phyloP scores from a whole-genome alignment of 257 asterid genomes.

The Lantana camara region DNA sequence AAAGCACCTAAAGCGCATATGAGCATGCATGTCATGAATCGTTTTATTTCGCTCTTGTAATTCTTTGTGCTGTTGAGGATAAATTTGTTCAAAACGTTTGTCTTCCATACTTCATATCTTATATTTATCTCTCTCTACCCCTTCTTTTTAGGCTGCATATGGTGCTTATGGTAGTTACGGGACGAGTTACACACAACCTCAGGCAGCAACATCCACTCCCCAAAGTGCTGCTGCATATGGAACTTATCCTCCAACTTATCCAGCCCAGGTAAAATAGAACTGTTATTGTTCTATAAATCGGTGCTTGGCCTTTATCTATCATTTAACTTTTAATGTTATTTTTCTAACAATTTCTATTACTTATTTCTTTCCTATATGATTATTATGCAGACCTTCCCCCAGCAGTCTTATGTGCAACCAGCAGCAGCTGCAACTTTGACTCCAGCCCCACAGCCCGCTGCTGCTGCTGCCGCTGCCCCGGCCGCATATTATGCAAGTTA shows the following conservation, averaged over 20 bases:
- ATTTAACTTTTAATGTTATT: too few relatives aligned
- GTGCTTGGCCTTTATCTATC: neutral
- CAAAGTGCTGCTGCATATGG: slow-evolving; percentile 74
- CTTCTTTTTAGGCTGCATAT: slow-evolving; percentile 60
- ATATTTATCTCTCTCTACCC: too few relatives aligned
- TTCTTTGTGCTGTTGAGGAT: neutral
- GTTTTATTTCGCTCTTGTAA: neutral
- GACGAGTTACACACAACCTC: slow-evolving; percentile 64
- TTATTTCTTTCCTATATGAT: neutral
- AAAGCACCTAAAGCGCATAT: neutral
- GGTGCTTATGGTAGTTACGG: slow-evolving; percentile 72
- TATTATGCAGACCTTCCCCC: slow-evolving; percentile 50
- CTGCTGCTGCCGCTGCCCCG: slow-evolving; percentile 43
- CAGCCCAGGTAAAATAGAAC: slow-evolving; percentile 63
- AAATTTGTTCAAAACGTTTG: neutral
- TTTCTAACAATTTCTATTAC: neutral
- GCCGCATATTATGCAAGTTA: slow-evolving; percentile 67
- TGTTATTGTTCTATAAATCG: neutral
- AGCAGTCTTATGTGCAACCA: slow-evolving; percentile 70
- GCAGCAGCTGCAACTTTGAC: slow-evolving; percentile 56
- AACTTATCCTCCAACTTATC: slow-evolving; percentile 77
- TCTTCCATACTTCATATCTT: neutral
- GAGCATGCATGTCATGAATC: neutral
- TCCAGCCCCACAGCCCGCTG: slow-evolving; percentile 49
- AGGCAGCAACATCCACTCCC: slow-evolving; percentile 66